phyloP scores from a whole-genome alignment of 1,284 basidiomycete species.

The Albatrellus sp. region DNA sequence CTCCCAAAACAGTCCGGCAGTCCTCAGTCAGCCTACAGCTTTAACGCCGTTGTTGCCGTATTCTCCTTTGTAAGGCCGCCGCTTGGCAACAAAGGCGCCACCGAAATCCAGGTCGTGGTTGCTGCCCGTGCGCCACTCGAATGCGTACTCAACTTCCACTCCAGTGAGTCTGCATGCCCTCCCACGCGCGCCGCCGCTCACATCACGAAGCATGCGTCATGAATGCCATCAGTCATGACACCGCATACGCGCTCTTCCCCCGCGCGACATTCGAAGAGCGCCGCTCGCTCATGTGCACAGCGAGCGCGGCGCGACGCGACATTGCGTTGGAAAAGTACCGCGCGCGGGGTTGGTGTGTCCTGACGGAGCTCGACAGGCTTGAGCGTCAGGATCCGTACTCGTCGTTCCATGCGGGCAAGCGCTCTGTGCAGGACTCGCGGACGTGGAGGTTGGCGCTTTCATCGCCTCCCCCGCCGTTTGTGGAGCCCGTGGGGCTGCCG shows the following conservation, averaged over 20 bases:
- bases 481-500: too few relatives aligned
- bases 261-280: conserved; percentile 12
- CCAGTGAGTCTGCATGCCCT: conserved; percentile 22
- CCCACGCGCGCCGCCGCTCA: not conserved
- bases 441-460: too few relatives aligned
- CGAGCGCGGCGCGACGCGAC: not conserved
- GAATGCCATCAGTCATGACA: conserved; percentile 13
- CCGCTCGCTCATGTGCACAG: conserved; percentile 3
- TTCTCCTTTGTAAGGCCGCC: not conserved
- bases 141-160: conserved; percentile 29
- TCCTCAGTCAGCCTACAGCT: not conserved
- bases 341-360: conserved; percentile 17
- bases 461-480: too few relatives aligned
- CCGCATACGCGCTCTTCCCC: conserved; percentile 13
- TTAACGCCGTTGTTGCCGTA: conserved; percentile 6
- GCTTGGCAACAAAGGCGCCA: conserved; percentile 1
- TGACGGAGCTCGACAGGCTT: not conserved
- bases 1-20: too few relatives aligned
- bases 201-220: conserved; percentile 12
- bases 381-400: not conserved
- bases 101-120: conserved; percentile 25
- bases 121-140: conserved; percentile 17
- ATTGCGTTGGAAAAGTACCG: conserved; percentile 17
- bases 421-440: too few relatives aligned
- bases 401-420: too few relatives aligned